Percentiles rank a stretch among this genome's conserved stretches.
Evolutionary conservation across 2,329 filamentous ascomycete genomes (phyloP).

Genomic region (Xylariaceae sp.): DNA sequence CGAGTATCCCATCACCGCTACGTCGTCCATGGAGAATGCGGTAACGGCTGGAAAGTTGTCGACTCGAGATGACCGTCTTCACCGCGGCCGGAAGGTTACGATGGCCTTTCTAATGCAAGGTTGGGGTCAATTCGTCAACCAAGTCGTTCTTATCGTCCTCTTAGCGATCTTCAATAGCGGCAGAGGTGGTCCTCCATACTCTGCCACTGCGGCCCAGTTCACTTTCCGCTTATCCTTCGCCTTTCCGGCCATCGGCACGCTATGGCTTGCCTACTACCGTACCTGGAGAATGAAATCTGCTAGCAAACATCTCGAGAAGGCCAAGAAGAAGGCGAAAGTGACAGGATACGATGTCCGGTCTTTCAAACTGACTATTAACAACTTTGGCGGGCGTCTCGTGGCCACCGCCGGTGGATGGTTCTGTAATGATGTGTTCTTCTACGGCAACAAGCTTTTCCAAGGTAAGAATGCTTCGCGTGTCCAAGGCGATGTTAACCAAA

Average conservation of each 20-base stretch:
- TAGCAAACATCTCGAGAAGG: conserved; percentile 76
- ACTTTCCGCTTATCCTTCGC: conserved; percentile 92
- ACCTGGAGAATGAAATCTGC: conserved; percentile 91
- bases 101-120: conserved; percentile 98
- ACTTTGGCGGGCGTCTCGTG: conserved; percentile 84
- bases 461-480: conserved; percentile 34
- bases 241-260: conserved; percentile 84
- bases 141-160: conserved; percentile 82
- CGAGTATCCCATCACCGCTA: conserved; percentile 96
- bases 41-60: conserved; percentile 85
- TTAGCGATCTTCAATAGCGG: conserved; percentile 88
- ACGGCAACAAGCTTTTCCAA: conserved; percentile 98
- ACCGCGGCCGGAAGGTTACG: conserved; percentile 94
- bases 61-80: conserved; percentile 88
- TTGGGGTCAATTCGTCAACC: conserved; percentile 96
- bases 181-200: conserved; percentile 76
- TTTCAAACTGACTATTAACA: conserved; percentile 72
- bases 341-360: conserved; percentile 93
- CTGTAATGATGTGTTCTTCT: conserved; percentile 98
- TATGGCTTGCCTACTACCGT: conserved; percentile 96
- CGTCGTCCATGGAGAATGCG: conserved; percentile 90
- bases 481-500: background rate
- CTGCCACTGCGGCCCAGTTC: conserved; percentile 76
- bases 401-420: conserved; percentile 92
- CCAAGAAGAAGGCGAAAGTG: conserved; percentile 84